Base-by-base conservation (phyloP, 371 early-diverging fungal genomes). In the Phascolomyces articulosus region DNA sequence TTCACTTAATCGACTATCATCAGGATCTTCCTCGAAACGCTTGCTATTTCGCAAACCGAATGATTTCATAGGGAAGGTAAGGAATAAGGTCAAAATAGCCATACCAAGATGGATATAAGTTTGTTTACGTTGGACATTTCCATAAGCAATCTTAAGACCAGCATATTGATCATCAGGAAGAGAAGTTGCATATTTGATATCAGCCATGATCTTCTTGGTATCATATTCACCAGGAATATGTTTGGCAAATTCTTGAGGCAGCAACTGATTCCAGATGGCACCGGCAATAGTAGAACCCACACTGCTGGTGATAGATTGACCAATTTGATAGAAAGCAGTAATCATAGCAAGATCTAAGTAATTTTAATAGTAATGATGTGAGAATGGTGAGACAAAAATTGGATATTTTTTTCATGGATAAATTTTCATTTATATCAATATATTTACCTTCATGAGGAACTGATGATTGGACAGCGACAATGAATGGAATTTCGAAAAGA, bases 211-310 rank as follows among this genome's bases (percentile, higher is more conserved):
- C 7, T 62, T 27, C 10, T 26, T 38, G 24, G 23, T 24, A 48
- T 76, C 66, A 38, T 63, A 73, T 55, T 79, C 72, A 61, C 79
- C 79, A 59, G 76, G 79, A 61, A 75, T 70, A 48, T 75, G 60
- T 18, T 70, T 48, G 4, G 67, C 67, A n/a, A 79, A 49, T 60
- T 75, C 55, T 40, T 41, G 40, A 26, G 79, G 79, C 10, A 79
- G 63, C 65, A 79, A 58, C 3, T 53, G 62, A 20, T 79, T 79
- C 79, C 79, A 79, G 18, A 79, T 65, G 29, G 76, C 67, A 60
- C 74, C 79, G 18, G 79, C 71, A 51, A 79, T 70, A 10, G 79
- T 56, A 18, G 67, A 65, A 24, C 79, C 79, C 15, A 61, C 54
- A 34, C 62, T 61, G 31, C 40, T 34, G 9, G 51, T 48, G 29